Base-by-base conservation (phyloP, 2,329 filamentous ascomycete species). In the Claviceps fusiformis region DNA sequence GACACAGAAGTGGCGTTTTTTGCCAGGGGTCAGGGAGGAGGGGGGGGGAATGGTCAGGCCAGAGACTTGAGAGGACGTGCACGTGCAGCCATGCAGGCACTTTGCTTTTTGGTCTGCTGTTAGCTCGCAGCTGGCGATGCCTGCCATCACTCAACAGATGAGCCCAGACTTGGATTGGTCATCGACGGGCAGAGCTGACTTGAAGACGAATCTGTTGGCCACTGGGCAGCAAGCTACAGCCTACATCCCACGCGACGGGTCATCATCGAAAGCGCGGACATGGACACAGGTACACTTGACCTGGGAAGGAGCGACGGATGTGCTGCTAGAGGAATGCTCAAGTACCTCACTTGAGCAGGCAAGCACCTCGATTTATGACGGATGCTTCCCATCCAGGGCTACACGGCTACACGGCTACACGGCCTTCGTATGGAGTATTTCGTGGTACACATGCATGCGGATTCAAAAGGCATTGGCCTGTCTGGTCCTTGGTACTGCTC, bases 1-100 rank as follows among this genome's bases (percentile, higher is more conserved):
- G 49, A n/a, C 49, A 24, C 49, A 51, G 49, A 24, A 24, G 51
- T 50, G 55, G 55, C 55, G 55, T 56, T 56, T 19, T 19, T 19
- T 19, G 51, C 48, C 55, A 56, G 55, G 55, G 55, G 52, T 56
- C 50, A 19, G 19, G 19, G 19, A 19, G 19, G 19, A 19, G 19
- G 19, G 19, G 19, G 19, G 19, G 19, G 19, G 19, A 1, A 19
- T 46, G 39, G 27, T 6, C 5, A n/a, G 39, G 13, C 11, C 35
- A 7, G 35, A 37, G 6, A 37, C 35, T 37, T 37, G n/a, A 37
- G 33, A 39, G 50, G 39, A n/a, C 17, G 50, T 35, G 41, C 50
- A 52, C 19, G 45, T 47, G 45, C 45, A 47, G 45, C 39, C 39
- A 41, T 41, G 39, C 39, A 41, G 15, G 39, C 39, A 41, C 39